Evolutionary conservation across 2,329 filamentous ascomycete genomes (phyloP), one percentile per base, ranked within the genome.

Genomic region (Fusarium abutilonis): DNA sequence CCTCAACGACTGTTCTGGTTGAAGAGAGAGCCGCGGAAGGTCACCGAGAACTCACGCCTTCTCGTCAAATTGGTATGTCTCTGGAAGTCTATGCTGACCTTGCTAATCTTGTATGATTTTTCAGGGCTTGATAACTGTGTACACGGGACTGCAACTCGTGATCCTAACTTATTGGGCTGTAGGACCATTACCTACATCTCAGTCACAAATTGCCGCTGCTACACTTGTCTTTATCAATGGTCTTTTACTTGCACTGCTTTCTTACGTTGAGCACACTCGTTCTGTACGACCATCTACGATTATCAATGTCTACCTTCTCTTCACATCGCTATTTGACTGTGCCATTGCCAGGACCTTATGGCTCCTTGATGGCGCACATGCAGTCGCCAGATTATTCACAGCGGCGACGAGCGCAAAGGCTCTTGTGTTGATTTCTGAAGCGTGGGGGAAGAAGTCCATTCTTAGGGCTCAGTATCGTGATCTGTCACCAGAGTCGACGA

Each of bases 181-280:
- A 9, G 48, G 49, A 3, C 54, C 48, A 9, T 9, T 47, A 2
- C 36, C 31, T 28, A 34, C 19, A 19, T 44, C 40, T 14, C n/a
- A 40, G 21, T 19, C 28, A 3, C 57, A 59, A 29, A 50, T 48
- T 9, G 43, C 49, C 13, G 57, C 57, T 4, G 54, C 54, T 3
- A 49, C 34, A 4, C 44, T 60, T n/a, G 57, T 59, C 13, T 49
- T 60, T 47, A 19, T 54, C 8, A 59, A 59, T 19, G 57, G 57
- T 6, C 17, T 60, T 4, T 42, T 48, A 4, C 14, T 60, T 13
- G 40, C 45, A 2, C 21, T 60, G 3, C 19, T 60, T 11, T 60
- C 57, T 3, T 45, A 54, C 17, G 57, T 29, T 9, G 57, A 60
- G 23, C 57, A 60, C 36, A 60, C 55, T 2, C 54, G 57, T 11